phyloP scores from a whole-genome alignment of 352 stramenopile species.

The Globisporangium radiosum region DNA sequence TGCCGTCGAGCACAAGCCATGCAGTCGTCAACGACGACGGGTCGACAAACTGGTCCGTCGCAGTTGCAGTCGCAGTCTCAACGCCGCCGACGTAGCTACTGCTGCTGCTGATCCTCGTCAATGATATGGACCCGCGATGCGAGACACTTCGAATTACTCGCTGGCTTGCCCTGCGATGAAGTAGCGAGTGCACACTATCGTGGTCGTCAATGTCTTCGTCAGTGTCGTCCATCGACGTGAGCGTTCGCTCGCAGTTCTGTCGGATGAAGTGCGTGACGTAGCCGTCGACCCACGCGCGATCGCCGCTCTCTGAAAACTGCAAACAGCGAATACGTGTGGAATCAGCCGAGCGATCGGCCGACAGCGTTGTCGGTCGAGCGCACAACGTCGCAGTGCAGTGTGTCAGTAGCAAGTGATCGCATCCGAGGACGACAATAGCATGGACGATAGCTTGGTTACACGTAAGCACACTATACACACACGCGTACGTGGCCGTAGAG shows the following conservation, averaged over 20 bases:
- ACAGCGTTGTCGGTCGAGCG: not conserved
- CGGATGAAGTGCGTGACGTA: constrained; percentile 54
- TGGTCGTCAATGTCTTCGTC: too few relatives aligned
- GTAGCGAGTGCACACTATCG: not conserved
- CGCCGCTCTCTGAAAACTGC: constrained; percentile 30
- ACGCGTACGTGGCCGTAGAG: constrained; percentile 37
- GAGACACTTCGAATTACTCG: not conserved
- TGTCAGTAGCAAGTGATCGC: not conserved
- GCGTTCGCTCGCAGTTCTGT: constrained; percentile 22
- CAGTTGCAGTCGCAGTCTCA: not conserved
- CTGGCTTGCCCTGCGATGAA: not conserved
- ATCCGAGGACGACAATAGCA: too few relatives aligned
- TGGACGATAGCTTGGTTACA: not conserved
- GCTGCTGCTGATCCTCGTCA: constrained; percentile 4
- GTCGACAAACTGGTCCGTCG: too few relatives aligned
- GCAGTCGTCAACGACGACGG: constrained; percentile 1
- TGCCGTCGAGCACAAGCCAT: constrained; percentile 66
- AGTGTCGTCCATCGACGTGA: too few relatives aligned
- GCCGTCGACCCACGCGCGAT: constrained; percentile 44
- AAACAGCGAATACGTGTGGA: not conserved
- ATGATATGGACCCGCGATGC: constrained; percentile 6
- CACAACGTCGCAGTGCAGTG: not conserved
- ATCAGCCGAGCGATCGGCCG: too few relatives aligned
- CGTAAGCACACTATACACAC: not conserved
- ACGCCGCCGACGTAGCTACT: not conserved